Base-by-base conservation (phyloP, 2,329 filamentous ascomycete species). In the Sphaerulina vaccinii region DNA sequence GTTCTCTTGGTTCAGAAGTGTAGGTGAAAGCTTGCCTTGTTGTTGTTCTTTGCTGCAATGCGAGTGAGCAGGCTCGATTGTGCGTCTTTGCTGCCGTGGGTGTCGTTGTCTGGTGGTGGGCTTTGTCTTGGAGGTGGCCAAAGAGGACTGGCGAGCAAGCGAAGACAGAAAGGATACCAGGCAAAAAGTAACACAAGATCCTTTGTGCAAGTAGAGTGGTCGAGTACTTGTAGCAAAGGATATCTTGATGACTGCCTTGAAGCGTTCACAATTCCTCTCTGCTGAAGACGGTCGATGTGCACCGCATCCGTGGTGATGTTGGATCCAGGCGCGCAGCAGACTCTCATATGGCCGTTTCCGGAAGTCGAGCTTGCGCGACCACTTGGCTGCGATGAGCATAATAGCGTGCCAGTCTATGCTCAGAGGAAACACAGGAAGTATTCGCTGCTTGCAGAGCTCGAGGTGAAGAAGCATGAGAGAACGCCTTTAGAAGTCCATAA, bases 231-330 rank as follows among this genome's bases (percentile, higher is more conserved):
- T 67, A 67, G 62, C 62, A 61, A 58, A 35, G 46, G 19, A 27
- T 19, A 15, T 9, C 15, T 11, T 39, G 35, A 18, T 39, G 19
- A 27, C n/a, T 15, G 18, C 11, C 16, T 40, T 39, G 19, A 32
- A 39, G 36, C 36, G 21, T 24, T 48, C 16, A 18, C 18, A 41
- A 15, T 45, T 38, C 39, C 44, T 36, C 33, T 41, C 45, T 56
- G 58, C 62, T 63, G 62, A 64, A 65, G 59, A 62, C 64, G 65
- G 59, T 58, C 53, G 57, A 57, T 45, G 49, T 51, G 50, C 59
- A 63, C 65, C 64, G 65, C 63, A 67, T 68, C 51, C 64, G 65
- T 66, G 54, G 49, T 52, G 62, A 59, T 66, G 57, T 63, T 55
- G 60, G 55, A 61, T 54, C 63, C 61, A 58, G 62, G 57, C 63